Evolutionary conservation across 257 asterid species (phyloP).

Genomic region (Cinchona pubescens): DNA sequence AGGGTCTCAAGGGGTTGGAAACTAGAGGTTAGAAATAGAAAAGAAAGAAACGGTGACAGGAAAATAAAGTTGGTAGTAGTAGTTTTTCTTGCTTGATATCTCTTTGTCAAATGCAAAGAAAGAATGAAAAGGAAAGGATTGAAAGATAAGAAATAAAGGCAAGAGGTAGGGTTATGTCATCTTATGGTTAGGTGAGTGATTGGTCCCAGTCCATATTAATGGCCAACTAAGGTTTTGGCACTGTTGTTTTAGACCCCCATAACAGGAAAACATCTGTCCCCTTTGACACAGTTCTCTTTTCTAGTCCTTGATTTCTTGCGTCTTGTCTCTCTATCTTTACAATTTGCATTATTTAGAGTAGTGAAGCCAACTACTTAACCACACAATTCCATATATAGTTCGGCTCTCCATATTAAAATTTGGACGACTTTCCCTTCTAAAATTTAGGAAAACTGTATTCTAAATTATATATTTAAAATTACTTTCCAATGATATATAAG

Average conservation of each 20-base stretch:
- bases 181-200: slow-evolving; percentile 35
- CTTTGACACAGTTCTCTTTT: slow-evolving; percentile 12
- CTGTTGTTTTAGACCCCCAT: slow-evolving; percentile 36
- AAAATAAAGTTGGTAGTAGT: neutral
- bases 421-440: no score
- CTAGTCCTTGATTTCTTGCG: neutral
- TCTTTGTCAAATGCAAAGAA: slow-evolving; percentile 31
- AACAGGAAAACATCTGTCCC: slow-evolving; percentile 35
- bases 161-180: slow-evolving; percentile 34
- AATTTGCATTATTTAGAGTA: neutral
- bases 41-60: slow-evolving; percentile 4
- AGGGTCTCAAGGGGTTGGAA: slow-evolving; percentile 34
- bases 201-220: slow-evolving; percentile 37
- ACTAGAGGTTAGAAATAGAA: slow-evolving; percentile 17
- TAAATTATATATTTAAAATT: no score
- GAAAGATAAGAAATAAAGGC: slow-evolving; percentile 11
- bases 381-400: neutral
- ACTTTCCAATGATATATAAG: no score
- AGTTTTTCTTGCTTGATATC: slow-evolving; percentile 2
- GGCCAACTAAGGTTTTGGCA: slow-evolving; percentile 45
- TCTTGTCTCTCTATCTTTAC: neutral
- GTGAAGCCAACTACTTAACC: neutral
- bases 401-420: neutral
- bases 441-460: no score
- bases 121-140: slow-evolving; percentile 12